phyloP scores from a whole-genome alignment of 2,329 filamentous ascomycete species.

The Fusarium tanahbumbuense region DNA sequence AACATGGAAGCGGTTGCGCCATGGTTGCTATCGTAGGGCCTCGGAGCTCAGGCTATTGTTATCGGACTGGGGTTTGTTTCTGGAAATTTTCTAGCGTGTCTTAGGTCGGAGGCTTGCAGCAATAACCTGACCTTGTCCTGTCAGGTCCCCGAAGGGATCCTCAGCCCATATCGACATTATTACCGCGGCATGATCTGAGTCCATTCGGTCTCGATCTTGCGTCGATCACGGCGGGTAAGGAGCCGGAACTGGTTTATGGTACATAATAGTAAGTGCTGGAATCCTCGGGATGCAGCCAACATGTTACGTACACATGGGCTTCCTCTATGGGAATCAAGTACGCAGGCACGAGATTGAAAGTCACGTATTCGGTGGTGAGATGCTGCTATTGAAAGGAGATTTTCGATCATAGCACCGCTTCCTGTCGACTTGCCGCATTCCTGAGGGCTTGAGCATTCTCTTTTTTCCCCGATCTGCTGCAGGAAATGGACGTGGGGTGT shows the following conservation, averaged over 20 bases:
- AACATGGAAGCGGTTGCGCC: slow-evolving; percentile 19
- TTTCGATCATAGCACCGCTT: slow-evolving; percentile 13
- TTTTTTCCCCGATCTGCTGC: neutral
- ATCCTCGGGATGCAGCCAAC: neutral
- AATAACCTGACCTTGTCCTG: neutral
- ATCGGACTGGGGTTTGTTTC: slow-evolving; percentile 34
- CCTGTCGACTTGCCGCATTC: slow-evolving; percentile 3
- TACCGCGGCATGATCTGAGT: slow-evolving; percentile 15
- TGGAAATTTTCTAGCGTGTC: slow-evolving; percentile 47
- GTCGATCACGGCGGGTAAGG: neutral
- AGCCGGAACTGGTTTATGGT: neutral
- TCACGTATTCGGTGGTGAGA: slow-evolving; percentile 1
- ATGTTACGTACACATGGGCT: neutral
- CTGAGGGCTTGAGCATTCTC: neutral
- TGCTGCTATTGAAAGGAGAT: neutral
- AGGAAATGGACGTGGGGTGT: neutral
- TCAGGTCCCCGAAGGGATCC: slow-evolving; percentile 36
- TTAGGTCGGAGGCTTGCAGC: slow-evolving; percentile 11
- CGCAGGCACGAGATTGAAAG: neutral
- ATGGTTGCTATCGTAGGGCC: neutral
- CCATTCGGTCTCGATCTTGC: slow-evolving; percentile 3
- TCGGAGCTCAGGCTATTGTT: neutral
- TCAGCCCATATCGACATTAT: slow-evolving; percentile 33
- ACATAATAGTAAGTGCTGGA: neutral
- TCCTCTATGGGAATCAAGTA: neutral